Evolutionary conservation across 768 basidiomycete species (phyloP).

Genomic region (Lentinula boryana): DNA sequence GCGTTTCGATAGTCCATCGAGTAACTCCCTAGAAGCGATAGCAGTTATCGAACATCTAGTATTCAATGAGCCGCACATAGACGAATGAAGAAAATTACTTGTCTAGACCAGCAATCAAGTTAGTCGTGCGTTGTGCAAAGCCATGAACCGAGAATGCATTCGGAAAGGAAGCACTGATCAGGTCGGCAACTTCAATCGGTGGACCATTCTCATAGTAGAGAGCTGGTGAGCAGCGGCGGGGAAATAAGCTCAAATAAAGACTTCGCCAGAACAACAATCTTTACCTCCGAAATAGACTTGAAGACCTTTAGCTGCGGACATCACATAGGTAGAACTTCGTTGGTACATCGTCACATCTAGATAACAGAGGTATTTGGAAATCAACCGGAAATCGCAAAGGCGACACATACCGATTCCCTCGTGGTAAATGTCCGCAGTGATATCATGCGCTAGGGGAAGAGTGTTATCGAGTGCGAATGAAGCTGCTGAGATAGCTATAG

Average conservation of each 20-base stretch:
- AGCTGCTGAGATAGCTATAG: neutral
- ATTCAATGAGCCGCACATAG: neutral
- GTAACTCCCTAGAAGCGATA: conserved; percentile 29
- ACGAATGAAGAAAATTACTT: conserved; percentile 24
- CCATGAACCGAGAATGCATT: conserved; percentile 25
- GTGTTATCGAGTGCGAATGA: too few relatives aligned
- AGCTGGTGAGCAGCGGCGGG: conserved; percentile 10
- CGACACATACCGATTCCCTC: conserved; percentile 35
- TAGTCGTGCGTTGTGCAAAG: conserved; percentile 25
- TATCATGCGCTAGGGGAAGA: conserved; percentile 33
- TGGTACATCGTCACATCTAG: conserved; percentile 57
- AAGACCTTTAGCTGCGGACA: conserved; percentile 32
- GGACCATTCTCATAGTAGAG: conserved; percentile 40
- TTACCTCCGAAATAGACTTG: conserved; percentile 20
- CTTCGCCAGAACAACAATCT: too few relatives aligned
- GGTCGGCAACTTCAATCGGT: conserved; percentile 48
- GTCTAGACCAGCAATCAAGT: conserved; percentile 48
- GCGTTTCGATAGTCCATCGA: conserved; percentile 47
- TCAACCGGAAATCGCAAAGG: neutral
- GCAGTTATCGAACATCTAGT: neutral
- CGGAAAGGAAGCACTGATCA: conserved; percentile 44
- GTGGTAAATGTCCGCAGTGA: conserved; percentile 38
- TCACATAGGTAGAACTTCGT: conserved; percentile 44
- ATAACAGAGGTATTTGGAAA: neutral
- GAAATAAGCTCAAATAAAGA: too few relatives aligned